These are phyloP conservation scores for Pyrenochaeta sp. DNA, from an alignment of 2,329 filamentous ascomycete species.

Conservation along the genomic window DNA sequence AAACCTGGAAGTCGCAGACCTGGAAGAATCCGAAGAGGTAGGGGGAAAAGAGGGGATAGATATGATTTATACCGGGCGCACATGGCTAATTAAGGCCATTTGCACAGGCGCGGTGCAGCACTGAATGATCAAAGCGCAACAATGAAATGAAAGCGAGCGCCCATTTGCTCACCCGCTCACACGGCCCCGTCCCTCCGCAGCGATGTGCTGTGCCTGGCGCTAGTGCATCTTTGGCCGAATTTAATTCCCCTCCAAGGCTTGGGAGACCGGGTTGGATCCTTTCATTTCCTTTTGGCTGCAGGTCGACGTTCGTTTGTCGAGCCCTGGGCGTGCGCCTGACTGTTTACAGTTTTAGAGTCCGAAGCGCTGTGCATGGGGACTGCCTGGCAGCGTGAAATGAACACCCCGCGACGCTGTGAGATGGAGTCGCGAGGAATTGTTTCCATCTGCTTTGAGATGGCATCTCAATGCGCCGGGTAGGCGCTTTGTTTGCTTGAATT, in stretches of 20 bases:
- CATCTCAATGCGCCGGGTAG: constrained; percentile 28
- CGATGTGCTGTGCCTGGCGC: constrained; percentile 31
- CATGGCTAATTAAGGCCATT: too few relatives aligned
- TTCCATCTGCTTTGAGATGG: too few relatives aligned
- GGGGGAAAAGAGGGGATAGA: constrained; percentile 26
- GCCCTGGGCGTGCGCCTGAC: constrained; percentile 15
- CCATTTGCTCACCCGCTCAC: constrained; percentile 26
- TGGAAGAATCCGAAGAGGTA: constrained; percentile 21
- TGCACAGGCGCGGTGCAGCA: constrained; percentile 22
- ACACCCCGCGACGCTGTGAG: too few relatives aligned
- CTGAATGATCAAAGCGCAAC: too few relatives aligned
- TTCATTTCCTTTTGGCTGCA: constrained; percentile 30
- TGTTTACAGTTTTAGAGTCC: constrained; percentile 18
- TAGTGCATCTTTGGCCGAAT: constrained; percentile 25
- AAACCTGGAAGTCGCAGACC: constrained; percentile 47
- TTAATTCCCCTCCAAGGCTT: constrained; percentile 20
- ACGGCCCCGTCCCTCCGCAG: constrained; percentile 33
- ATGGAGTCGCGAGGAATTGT: too few relatives aligned
- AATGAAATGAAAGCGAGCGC: constrained; percentile 35
- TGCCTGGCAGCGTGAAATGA: constrained; percentile 16
- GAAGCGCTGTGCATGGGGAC: constrained; percentile 11
- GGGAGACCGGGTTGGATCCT: constrained; percentile 30
- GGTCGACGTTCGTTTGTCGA: constrained; percentile 19
- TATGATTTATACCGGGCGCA: constrained; percentile 34
- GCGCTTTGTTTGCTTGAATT: constrained; percentile 53